These are phyloP conservation scores for Boletus sp. DNA, from an alignment of 1,284 basidiomycete genomes.

Conservation along the genomic window DNA sequence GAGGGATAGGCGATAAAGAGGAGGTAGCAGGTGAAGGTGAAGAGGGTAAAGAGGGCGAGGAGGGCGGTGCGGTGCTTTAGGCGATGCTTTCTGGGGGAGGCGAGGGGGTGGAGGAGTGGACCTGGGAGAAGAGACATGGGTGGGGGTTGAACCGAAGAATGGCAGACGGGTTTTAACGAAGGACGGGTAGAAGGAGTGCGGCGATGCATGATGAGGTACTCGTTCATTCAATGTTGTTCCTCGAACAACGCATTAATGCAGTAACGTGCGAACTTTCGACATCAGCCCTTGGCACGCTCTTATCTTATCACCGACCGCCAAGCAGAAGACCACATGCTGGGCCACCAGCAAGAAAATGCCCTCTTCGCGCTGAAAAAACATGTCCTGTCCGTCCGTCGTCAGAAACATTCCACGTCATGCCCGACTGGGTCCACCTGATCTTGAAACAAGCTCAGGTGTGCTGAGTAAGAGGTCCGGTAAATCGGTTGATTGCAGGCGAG, in stretches of 20 bases:
- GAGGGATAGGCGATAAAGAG: conserved; percentile 46
- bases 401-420: no score
- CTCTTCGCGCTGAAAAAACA: no score
- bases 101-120: conserved; percentile 26
- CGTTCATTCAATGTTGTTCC: background rate
- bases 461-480: no score
- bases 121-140: conserved; percentile 18
- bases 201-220: conserved; percentile 23
- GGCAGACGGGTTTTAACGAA: conserved; percentile 17
- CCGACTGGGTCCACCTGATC: no score
- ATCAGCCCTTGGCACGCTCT: background rate
- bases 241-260: background rate
- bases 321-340: no score
- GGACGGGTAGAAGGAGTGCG: conserved; percentile 24
- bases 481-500: no score
- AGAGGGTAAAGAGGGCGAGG: conserved; percentile 47
- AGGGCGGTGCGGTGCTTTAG: conserved; percentile 46
- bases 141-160: accelerated
- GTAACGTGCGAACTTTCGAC: background rate
- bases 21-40: conserved; percentile 50
- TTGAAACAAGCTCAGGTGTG: no score
- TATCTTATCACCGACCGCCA: no score
- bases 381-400: no score
- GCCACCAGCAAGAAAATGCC: no score
- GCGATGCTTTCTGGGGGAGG: conserved; percentile 24